phyloP scores from a whole-genome alignment of 1,284 basidiomycete genomes.

The Pseudomicrostroma phylloplanum region DNA sequence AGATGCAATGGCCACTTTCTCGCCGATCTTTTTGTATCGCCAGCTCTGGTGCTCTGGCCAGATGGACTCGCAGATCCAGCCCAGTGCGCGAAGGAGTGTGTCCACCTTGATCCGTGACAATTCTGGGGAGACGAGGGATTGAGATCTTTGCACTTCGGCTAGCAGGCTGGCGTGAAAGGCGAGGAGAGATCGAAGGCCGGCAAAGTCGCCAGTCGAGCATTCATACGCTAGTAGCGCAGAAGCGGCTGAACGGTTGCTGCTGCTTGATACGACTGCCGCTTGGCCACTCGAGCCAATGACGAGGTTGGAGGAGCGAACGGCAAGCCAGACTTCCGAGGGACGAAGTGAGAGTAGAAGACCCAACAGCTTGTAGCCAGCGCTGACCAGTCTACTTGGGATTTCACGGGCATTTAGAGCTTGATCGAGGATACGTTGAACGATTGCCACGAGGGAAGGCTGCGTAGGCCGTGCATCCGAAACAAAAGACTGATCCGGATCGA shows the following conservation, averaged over 20 bases:
- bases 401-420: slow-evolving; percentile 63
- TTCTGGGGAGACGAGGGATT: slow-evolving; percentile 55
- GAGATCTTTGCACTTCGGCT: slow-evolving; percentile 63
- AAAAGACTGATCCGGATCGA: not conserved
- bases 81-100: slow-evolving; percentile 67
- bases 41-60: slow-evolving; percentile 77
- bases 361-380: slow-evolving; percentile 71
- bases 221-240: slow-evolving; percentile 67
- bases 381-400: slow-evolving; percentile 63
- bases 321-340: slow-evolving; percentile 75
- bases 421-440: slow-evolving; percentile 76
- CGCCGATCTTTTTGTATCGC: slow-evolving; percentile 70
- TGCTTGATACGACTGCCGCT: not conserved
- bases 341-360: slow-evolving; percentile 68
- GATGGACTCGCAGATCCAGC: slow-evolving; percentile 73
- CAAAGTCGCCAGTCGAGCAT: slow-evolving; percentile 66
- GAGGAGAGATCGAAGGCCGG: slow-evolving; percentile 70
- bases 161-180: slow-evolving; percentile 70
- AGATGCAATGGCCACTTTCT: slow-evolving; percentile 71
- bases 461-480: not conserved
- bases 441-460: slow-evolving; percentile 63
- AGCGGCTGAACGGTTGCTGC: slow-evolving; percentile 9
- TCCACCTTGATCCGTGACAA: slow-evolving; percentile 70
- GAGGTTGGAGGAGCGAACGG: slow-evolving; percentile 67
- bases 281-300: slow-evolving; percentile 60